Conservation (phyloP, 2,329 filamentous ascomycete species). For the Diplodia seriata region DNA sequence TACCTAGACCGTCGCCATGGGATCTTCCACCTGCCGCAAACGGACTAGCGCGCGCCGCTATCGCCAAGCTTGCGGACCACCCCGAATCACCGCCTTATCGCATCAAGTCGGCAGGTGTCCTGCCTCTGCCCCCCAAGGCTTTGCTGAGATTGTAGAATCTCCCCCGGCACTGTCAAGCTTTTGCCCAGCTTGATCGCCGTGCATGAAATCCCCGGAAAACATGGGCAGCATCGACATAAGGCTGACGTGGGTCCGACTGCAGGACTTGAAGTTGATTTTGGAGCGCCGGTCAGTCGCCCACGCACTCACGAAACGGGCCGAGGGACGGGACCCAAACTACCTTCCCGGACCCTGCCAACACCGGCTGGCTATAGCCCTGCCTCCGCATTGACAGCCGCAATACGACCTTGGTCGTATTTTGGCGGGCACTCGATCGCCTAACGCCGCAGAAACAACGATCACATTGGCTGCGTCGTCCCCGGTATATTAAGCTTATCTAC, state of each 20-base stretch:
- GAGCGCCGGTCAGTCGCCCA: neutral
- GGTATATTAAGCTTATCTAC: conserved; percentile 15
- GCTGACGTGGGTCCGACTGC: neutral
- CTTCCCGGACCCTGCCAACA: neutral
- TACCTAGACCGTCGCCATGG: neutral
- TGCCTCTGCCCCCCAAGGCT: neutral
- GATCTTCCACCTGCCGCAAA: neutral
- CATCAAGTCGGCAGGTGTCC: neutral
- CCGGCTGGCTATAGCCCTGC: neutral
- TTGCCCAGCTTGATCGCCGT: conserved; percentile 3
- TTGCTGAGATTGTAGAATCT: neutral
- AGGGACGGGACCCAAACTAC: neutral
- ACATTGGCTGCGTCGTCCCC: neutral
- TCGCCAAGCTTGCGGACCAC: conserved; percentile 7
- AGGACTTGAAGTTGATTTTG: neutral
- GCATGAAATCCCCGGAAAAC: neutral
- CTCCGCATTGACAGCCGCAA: conserved; percentile 7
- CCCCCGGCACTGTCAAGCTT: neutral
- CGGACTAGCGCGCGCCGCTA: neutral
- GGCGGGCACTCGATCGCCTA: neutral
- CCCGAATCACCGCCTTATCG: neutral
- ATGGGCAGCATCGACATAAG: neutral
- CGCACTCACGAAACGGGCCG: neutral
- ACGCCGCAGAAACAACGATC: neutral
- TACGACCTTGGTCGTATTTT: neutral